A percentile compares a stretch with the other conserved stretches of the same genome.
Conservation (phyloP, 371 early-diverging fungal genomes). For the Zancudomyces culisetae region DNA sequence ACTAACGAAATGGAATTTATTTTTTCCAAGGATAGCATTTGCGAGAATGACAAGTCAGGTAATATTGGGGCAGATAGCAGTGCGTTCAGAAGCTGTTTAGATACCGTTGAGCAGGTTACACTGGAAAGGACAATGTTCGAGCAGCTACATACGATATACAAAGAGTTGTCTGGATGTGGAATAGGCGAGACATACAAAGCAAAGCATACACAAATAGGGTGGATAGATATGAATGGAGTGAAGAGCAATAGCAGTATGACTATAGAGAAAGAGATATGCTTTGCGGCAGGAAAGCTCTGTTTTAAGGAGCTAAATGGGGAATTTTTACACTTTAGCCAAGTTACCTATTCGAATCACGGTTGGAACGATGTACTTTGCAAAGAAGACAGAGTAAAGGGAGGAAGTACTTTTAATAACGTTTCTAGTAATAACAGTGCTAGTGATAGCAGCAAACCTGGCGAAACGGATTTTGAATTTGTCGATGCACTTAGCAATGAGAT, state of each 20-base stretch:
- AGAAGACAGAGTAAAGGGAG: too few species aligned
- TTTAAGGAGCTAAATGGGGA: not conserved
- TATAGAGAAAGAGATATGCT: not conserved
- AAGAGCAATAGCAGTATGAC: not conserved
- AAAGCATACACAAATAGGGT: not conserved
- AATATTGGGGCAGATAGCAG: too few species aligned
- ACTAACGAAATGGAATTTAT: too few species aligned
- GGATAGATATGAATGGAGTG: not conserved
- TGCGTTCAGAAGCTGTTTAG: not conserved
- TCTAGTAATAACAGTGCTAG: too few species aligned
- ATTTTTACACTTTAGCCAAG: not conserved
- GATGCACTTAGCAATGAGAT: too few species aligned
- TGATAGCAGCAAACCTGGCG: too few species aligned
- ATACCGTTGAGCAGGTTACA: not conserved
- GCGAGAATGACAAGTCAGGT: too few species aligned
- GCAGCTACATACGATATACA: not conserved
- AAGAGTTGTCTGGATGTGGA: not conserved
- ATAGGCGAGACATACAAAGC: not conserved
- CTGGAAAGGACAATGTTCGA: not conserved
- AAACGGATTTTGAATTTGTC: too few species aligned
- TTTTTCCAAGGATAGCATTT: too few species aligned
- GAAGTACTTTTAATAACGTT: too few species aligned
- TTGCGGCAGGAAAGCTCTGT: not conserved
- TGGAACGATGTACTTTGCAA: too few species aligned
- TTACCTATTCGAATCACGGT: too few species aligned